A percentile compares a stretch with the other conserved stretches of the same genome.
These are phyloP conservation scores for Kuraishia floccosa DNA, from an alignment of 805 yeast genomes.

Conservation along the genomic window DNA sequence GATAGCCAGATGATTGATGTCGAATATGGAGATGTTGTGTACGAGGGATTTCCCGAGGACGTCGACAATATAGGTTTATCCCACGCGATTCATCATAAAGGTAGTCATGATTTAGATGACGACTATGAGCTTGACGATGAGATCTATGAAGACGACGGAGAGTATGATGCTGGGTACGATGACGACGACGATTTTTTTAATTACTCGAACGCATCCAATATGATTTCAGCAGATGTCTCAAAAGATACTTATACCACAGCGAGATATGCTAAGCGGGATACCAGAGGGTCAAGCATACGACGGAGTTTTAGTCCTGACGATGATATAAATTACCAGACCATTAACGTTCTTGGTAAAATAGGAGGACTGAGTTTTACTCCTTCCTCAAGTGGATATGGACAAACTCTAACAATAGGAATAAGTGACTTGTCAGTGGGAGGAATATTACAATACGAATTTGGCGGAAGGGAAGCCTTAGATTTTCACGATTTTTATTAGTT, in stretches of 20 bases:
- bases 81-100: no score
- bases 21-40: neutral
- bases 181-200: no score
- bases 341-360: conserved; percentile 47
- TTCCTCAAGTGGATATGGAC: conserved; percentile 29
- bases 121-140: neutral
- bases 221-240: neutral
- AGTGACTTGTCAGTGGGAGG: conserved; percentile 50
- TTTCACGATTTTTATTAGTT: conserved; percentile 5
- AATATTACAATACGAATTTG: conserved; percentile 32
- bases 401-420: conserved; percentile 39
- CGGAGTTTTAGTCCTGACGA: neutral
- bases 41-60: no score
- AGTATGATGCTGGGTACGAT: no score
- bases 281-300: no score
- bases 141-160: neutral
- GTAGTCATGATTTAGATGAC: no score
- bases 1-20: neutral
- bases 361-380: conserved; percentile 40
- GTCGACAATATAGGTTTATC: no score
- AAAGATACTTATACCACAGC: neutral
- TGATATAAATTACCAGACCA: conserved; percentile 22
- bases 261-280: no score
- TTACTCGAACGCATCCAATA: neutral
- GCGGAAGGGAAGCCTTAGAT: conserved; percentile 23